Base-by-base conservation (phyloP, 202 grass and related monocot species). In the Bolboschoenoplectus hybrid region DNA sequence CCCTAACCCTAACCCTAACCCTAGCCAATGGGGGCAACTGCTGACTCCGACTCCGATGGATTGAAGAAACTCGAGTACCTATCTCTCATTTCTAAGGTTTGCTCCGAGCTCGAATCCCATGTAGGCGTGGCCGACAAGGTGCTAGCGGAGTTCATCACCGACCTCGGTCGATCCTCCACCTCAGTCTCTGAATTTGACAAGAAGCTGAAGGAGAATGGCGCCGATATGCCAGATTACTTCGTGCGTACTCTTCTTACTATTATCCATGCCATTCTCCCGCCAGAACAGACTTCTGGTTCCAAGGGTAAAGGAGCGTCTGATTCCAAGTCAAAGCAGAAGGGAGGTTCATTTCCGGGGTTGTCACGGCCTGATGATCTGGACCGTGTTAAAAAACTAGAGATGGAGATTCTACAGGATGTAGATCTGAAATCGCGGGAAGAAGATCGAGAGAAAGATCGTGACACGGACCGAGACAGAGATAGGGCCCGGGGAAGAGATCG, bases 81-180 rank as follows among this genome's bases (percentile, higher is more conserved):
- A 0, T 98, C 96, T 13, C 87, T 98, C 34, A 91, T 98, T 6
- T 98, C 96, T 43, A 93, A 95, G 82, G 91, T 98, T 0, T 98
- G 96, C 84, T 91, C 90, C 3, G 96, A 95, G 93, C 96, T 98
- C 32, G 96, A 98, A 85, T 92, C 90, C 7, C 93, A 98, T 84
- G 87, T 98, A 56, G 93, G 93, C 36, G 91, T 91, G 60, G 91
- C 91, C 74, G 96, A 98, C 93, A 98, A 95, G 90, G 93, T 95
- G 40, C 89, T 98, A 13, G 93, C 96, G 11, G 96, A 98, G 90
- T 98, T 95, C 84, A 98, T 98, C 85, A 98, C 93, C 41, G 96
- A 98, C 36, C 96, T 95, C 49, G 96, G 96, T 73, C 91, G 87
- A 69, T 65, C 90, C 44, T 95, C 90, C 43, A 26, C 85, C 66